Conservation (phyloP, 768 basidiomycete genomes). For the Lyophyllum semitale region DNA sequence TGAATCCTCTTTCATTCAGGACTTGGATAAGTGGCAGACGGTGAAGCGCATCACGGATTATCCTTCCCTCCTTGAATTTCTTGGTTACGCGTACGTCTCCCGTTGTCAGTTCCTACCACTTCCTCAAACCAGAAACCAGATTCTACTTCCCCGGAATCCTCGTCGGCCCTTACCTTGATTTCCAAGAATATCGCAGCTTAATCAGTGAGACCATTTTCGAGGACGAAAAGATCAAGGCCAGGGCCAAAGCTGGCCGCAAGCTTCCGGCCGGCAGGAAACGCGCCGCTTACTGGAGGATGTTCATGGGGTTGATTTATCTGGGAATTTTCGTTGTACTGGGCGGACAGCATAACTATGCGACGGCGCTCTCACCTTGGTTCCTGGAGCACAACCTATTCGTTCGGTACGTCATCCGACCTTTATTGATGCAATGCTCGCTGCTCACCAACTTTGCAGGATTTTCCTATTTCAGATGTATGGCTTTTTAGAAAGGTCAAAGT, state of each 20-base stretch:
- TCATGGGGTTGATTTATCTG: constrained; percentile 73
- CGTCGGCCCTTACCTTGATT: constrained; percentile 90
- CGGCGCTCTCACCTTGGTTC: constrained; percentile 65
- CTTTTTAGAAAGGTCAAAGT: constrained; percentile 84
- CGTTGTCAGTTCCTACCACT: background rate
- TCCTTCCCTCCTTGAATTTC: constrained; percentile 83
- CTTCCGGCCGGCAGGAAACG: constrained; percentile 84
- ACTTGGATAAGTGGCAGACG: constrained; percentile 86
- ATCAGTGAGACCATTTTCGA: constrained; percentile 78
- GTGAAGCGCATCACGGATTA: constrained; percentile 65
- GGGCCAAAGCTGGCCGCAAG: constrained; percentile 41
- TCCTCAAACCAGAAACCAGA: constrained; percentile 37
- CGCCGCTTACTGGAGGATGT: constrained; percentile 82
- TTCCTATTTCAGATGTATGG: constrained; percentile 72
- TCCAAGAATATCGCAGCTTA: constrained; percentile 75
- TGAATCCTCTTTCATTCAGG: constrained; percentile 40
- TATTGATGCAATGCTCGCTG: constrained; percentile 30
- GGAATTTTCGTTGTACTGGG: constrained; percentile 72
- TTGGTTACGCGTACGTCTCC: constrained; percentile 82
- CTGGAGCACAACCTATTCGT: constrained; percentile 41
- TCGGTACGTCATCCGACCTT: constrained; percentile 33
- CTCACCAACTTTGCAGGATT: constrained; percentile 43
- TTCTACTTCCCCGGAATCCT: constrained; percentile 96
- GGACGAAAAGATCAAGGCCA: constrained; percentile 47
- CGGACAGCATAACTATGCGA: constrained; percentile 57